Conservation (phyloP, 805 yeast genomes). For the Clavispora phyllophila region DNA sequence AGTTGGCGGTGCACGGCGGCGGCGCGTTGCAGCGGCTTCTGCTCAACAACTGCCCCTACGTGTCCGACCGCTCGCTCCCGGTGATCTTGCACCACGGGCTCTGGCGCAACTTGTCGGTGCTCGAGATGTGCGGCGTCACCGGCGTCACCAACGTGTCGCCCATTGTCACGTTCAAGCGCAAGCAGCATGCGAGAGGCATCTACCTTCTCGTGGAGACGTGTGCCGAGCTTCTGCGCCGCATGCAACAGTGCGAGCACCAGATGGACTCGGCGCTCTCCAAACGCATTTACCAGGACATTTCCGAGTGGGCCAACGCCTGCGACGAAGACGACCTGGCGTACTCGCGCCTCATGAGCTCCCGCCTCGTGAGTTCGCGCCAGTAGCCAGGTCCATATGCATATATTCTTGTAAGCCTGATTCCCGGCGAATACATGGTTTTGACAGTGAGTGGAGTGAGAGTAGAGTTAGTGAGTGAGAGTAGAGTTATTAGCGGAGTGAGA, state of each 20-base stretch:
- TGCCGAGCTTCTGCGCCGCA: slow-evolving; percentile 55
- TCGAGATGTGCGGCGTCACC: slow-evolving; percentile 66
- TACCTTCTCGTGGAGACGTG: slow-evolving; percentile 74
- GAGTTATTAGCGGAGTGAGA: no score
- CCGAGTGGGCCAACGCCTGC: slow-evolving; percentile 53
- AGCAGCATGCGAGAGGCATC: slow-evolving; percentile 41
- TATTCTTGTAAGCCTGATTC: background rate
- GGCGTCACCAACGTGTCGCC: slow-evolving; percentile 57
- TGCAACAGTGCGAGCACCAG: slow-evolving; percentile 55
- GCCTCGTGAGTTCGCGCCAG: background rate
- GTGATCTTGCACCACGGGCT: slow-evolving; percentile 34
- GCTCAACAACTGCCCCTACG: slow-evolving; percentile 60
- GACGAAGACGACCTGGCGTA: slow-evolving; percentile 37
- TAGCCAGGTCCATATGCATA: background rate
- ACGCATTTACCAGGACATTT: slow-evolving; percentile 56
- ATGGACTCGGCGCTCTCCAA: slow-evolving; percentile 55
- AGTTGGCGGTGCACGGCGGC: slow-evolving; percentile 54
- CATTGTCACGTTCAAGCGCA: slow-evolving; percentile 60
- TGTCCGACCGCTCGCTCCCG: slow-evolving; percentile 59
- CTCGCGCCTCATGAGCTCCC: slow-evolving; percentile 5
- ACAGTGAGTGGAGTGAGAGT: background rate
- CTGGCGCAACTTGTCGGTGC: slow-evolving; percentile 49
- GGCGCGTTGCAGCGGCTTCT: slow-evolving; percentile 58
- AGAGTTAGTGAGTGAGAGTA: no score
- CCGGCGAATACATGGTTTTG: background rate